Conservation (phyloP, 2,329 filamentous ascomycete genomes). For the Epichloe amarillans region DNA sequence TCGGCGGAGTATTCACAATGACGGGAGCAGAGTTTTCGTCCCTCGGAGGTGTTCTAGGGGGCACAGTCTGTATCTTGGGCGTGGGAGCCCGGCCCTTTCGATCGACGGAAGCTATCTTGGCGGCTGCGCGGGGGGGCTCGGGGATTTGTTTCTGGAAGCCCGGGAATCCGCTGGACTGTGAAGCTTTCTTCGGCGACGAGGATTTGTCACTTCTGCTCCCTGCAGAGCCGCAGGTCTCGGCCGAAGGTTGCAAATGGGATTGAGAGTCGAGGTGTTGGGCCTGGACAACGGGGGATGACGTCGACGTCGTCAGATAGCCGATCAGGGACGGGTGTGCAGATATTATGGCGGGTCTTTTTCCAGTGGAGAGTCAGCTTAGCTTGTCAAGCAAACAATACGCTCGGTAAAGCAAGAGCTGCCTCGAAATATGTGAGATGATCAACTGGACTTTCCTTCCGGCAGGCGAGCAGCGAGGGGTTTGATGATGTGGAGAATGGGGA, state of each 20-base stretch:
- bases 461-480: no score
- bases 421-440: no score
- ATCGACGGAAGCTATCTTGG: conserved; percentile 17
- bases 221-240: conserved; percentile 31
- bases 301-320: conserved; percentile 54
- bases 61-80: conserved; percentile 18
- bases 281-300: conserved; percentile 54
- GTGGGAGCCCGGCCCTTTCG: conserved; percentile 15
- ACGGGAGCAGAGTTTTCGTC: conserved; percentile 32
- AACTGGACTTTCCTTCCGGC: no score
- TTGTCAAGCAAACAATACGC: not conserved
- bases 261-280: conserved; percentile 30
- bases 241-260: conserved; percentile 21
- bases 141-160: conserved; percentile 8
- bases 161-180: not conserved
- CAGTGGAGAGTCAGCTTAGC: not conserved
- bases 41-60: conserved; percentile 36
- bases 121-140: conserved; percentile 17
- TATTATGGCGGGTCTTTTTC: conserved; percentile 10
- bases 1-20: conserved; percentile 55
- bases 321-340: conserved; percentile 51
- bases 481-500: no score
- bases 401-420: not conserved
- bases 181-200: not conserved
- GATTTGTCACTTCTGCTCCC: conserved; percentile 51